Conservation (phyloP, 495 filamentous ascomycete species). For the Penicillium argentinense region DNA sequence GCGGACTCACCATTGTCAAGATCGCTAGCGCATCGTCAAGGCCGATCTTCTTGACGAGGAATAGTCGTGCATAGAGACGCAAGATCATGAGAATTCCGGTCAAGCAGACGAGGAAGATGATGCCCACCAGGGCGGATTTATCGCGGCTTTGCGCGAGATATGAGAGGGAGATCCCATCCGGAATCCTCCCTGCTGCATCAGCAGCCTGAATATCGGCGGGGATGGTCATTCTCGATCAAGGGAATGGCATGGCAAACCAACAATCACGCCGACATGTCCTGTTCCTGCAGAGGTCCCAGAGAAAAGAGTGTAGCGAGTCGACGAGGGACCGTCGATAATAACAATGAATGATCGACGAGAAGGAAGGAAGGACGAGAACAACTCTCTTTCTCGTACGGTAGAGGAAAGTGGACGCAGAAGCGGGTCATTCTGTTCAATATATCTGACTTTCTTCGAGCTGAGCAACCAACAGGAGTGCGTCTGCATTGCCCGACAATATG, state of each 20-base stretch:
- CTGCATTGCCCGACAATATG: neutral
- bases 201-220: slow-evolving; percentile 32
- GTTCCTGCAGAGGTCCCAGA: neutral
- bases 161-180: slow-evolving; percentile 29
- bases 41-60: slow-evolving; percentile 34
- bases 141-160: slow-evolving; percentile 43
- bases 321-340: too few species aligned
- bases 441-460: neutral
- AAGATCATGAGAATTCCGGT: slow-evolving; percentile 28
- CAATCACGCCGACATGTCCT: slow-evolving; percentile 1
- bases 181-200: slow-evolving; percentile 31
- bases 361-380: neutral
- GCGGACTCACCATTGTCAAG: slow-evolving; percentile 33
- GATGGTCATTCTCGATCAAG: slow-evolving; percentile 25
- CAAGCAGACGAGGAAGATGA: slow-evolving; percentile 39
- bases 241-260: slow-evolving; percentile 8
- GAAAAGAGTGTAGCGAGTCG: too few species aligned
- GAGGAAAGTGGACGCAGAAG: slow-evolving; percentile 11
- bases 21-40: slow-evolving; percentile 38
- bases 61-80: slow-evolving; percentile 35
- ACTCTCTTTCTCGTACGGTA: neutral
- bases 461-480: slow-evolving; percentile 11
- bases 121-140: slow-evolving; percentile 35
- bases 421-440: slow-evolving; percentile 9
- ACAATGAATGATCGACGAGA: too few species aligned